Evolutionary conservation across 1,139 yeast species (phyloP).

Genomic region (Kodamaea anthophila): DNA sequence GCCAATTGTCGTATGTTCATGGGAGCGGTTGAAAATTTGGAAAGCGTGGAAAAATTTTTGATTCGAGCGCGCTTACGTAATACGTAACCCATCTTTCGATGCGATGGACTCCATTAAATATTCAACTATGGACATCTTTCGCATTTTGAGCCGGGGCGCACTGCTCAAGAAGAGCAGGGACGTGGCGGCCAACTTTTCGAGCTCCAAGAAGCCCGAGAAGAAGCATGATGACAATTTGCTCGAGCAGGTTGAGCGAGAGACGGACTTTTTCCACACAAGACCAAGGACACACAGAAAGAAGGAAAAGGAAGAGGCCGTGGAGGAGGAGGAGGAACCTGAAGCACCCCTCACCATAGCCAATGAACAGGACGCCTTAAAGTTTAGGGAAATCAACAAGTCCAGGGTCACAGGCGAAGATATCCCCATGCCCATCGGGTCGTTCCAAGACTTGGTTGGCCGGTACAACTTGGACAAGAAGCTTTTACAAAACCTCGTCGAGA

Average conservation of each 20-base stretch:
- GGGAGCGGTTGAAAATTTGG: constrained; percentile 1
- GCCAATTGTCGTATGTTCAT: constrained; percentile 11
- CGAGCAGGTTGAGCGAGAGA: constrained; percentile 50
- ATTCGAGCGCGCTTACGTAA: neutral
- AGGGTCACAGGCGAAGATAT: constrained; percentile 73
- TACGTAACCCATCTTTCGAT: constrained; percentile 1
- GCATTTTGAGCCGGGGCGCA: constrained; percentile 83
- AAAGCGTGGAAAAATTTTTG: constrained; percentile 5
- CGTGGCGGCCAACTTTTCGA: constrained; percentile 39
- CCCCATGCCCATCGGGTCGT: constrained; percentile 85
- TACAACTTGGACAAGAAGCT: constrained; percentile 61
- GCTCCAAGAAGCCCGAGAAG: constrained; percentile 26
- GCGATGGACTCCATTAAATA: no score
- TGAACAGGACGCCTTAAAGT: constrained; percentile 49
- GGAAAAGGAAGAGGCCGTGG: constrained; percentile 10
- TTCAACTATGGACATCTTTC: constrained; percentile 73
- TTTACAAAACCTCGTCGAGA: constrained; percentile 57
- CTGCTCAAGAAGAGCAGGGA: constrained; percentile 52
- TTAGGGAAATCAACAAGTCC: constrained; percentile 51
- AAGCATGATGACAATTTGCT: constrained; percentile 33
- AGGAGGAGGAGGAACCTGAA: constrained; percentile 11
- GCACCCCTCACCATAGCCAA: constrained; percentile 45
- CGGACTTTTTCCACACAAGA: constrained; percentile 66
- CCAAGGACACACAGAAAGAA: constrained; percentile 14
- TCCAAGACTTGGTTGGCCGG: constrained; percentile 67